Evolutionary conservation across 1,139 yeast genomes (phyloP), one percentile per base, ranked within the genome.

Genomic region (Yamadazyma kanchanaburiensis): DNA sequence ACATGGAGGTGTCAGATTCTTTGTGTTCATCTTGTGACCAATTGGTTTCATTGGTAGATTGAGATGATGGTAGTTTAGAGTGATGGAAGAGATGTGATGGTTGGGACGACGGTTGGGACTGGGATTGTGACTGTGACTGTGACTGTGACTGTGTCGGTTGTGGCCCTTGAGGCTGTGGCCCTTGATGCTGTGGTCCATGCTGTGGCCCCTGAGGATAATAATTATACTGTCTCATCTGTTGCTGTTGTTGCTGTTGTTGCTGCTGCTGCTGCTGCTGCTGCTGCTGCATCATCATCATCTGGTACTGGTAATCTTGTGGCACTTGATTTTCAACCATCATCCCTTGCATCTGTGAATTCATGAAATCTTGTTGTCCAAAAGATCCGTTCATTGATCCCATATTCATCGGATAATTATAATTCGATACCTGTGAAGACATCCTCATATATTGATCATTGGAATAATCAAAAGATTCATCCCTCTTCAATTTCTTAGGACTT

Each of bases 21-120:
- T 60, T 63, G 26, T 61, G 68, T 22, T 64, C 71, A 30, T 65
- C 71, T 30, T 64, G 70, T 2, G 73, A 66, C 73, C 74, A 66
- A 34, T 57, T 61, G 5, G 72, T 59, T 20, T 67, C 74, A 42
- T 64, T 67, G 6, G 72, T 65, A 3, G 71, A 64, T 42, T 64
- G 71, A 6, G 72, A 65, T 37, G 62, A 62, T 9, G 59, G 51
- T 1, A 49, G 43, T 31, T 58, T 57, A 5, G 43, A 38, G 59
- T 57, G 48, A 39, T 54, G 40, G 55, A 67, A 36, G 22, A 25
- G 36, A 4, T 27, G 37, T 18, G 31, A 47, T 15, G 29, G 42
- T n/a, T n/a, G n/a, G n/a, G n/a, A n/a, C n/a, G n/a, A n/a, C n/a
- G n/a, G n/a, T n/a, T n/a, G n/a, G n/a, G n/a, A n/a, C n/a, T n/a